Evolutionary conservation across 1,284 basidiomycete species (phyloP), one percentile per base, ranked within the genome.

Genomic region (Rhodotorula glutinis): DNA sequence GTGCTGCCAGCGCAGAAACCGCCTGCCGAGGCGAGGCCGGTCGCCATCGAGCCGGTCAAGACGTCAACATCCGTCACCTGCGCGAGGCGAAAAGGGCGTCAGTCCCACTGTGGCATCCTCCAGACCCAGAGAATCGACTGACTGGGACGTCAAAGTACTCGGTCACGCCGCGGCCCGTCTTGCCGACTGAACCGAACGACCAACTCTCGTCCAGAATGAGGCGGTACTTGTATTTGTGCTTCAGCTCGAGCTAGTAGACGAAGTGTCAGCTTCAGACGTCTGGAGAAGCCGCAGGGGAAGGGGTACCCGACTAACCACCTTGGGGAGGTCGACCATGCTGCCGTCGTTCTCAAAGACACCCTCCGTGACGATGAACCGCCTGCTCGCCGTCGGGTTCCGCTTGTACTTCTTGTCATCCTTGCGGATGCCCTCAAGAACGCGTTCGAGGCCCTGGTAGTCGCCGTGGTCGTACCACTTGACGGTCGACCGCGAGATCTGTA

Each of bases 391-490:
- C 73, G 98, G 82, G 9, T 89, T 90, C 14, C 84, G 83, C 57
- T 86, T 85, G 69, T 89, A 87, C 80, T 93, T 90, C 80, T 88
- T 89, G 71, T 88, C 83, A 75, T 98, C 94, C 80, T 90, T 91
- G 75, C 91, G 89, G 17, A 97, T 85, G 65, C 82, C 83, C 72
- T 91, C 83, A 57, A 98, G 82, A 3, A 93, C 90, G 17, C 91
- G 86, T 79, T 96, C 92, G 33, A 99, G 84, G 74, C 90, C 92
- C 74, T 88, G 86, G 78, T 94, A 84, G 78, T 97, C 91, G 76
- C 96, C 95, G 79, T 98, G 95, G 73, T 97, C 92, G 78, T 88
- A 98, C 92, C 92, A 98, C 53, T 89, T 86, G 57, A 98, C 86
- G 2, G 89, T 94, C 27, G 89, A 92, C 58, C 96, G 89, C 43